These are phyloP conservation scores for Hirschioporus abietinus DNA, from an alignment of 768 basidiomycete genomes.

Conservation along the genomic window DNA sequence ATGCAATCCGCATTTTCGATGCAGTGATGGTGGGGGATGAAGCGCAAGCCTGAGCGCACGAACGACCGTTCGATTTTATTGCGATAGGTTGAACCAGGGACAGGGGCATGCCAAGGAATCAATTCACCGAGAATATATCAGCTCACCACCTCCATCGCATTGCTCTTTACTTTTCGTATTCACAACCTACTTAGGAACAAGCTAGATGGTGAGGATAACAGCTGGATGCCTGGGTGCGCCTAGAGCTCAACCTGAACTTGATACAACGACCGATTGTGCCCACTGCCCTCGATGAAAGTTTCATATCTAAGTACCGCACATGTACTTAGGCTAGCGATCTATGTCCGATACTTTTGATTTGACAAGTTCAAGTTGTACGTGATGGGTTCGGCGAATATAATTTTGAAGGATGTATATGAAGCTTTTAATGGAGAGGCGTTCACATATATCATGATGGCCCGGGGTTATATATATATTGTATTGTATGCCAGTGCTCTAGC, in stretches of 20 bases:
- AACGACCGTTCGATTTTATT: background rate
- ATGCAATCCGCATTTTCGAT: constrained; percentile 12
- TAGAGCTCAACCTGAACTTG: background rate
- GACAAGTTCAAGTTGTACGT: too few species aligned
- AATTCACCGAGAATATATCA: background rate
- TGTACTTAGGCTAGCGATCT: too few species aligned
- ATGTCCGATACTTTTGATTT: too few species aligned
- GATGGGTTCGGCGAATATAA: too few species aligned
- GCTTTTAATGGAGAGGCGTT: too few species aligned
- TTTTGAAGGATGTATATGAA: too few species aligned
- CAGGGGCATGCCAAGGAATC: background rate
- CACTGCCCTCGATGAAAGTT: background rate
- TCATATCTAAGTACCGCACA: background rate
- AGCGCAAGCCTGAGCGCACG: background rate
- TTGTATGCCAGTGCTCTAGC: background rate
- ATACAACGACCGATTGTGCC: background rate
- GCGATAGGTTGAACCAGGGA: background rate
- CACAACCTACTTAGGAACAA: background rate
- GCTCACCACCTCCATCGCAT: background rate
- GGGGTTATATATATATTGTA: background rate
- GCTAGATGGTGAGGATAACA: background rate
- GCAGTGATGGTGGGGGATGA: background rate
- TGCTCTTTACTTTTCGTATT: too few species aligned
- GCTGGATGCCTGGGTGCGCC: background rate
- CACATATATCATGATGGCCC: too few species aligned